Percentiles rank a stretch among this genome's conserved stretches.
These are phyloP conservation scores for Xerocomellus dryophilus DNA, from an alignment of 768 basidiomycete genomes.

Conservation along the genomic window DNA sequence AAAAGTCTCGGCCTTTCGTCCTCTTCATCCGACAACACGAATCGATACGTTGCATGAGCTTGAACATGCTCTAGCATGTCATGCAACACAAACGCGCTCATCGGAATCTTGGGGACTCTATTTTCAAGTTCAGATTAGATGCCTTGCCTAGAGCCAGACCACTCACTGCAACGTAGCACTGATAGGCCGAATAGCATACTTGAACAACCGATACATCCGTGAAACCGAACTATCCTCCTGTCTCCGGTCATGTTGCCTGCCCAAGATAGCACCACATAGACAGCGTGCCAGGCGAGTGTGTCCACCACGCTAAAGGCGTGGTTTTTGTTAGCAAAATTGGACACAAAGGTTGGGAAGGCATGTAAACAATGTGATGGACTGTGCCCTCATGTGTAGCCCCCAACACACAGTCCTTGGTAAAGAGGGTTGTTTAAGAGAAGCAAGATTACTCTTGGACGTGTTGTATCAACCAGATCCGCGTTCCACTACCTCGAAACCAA, in stretches of 20 bases:
- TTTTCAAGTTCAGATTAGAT: neutral
- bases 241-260: slow-evolving; percentile 59
- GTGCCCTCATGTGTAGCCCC: slow-evolving; percentile 91
- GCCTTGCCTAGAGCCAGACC: neutral
- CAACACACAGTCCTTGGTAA: slow-evolving; percentile 62
- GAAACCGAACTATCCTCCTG: slow-evolving; percentile 29
- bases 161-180: slow-evolving; percentile 62
- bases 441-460: slow-evolving; percentile 70
- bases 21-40: slow-evolving; percentile 85
- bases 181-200: slow-evolving; percentile 78
- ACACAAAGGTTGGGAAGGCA: neutral
- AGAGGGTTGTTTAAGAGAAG: slow-evolving; percentile 86
- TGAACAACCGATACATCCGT: slow-evolving; percentile 68
- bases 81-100: slow-evolving; percentile 87
- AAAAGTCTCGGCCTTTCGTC: slow-evolving; percentile 74
- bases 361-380: slow-evolving; percentile 33
- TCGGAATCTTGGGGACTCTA: slow-evolving; percentile 47
- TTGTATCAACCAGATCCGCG: slow-evolving; percentile 84
- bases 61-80: slow-evolving; percentile 91
- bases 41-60: slow-evolving; percentile 92
- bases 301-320: slow-evolving; percentile 45
- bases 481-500: slow-evolving; percentile 42
- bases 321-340: slow-evolving; percentile 21
- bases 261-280: slow-evolving; percentile 79
- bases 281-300: slow-evolving; percentile 69